Percentiles rank a stretch among this genome's conserved stretches.
phyloP scores from a whole-genome alignment of 805 yeast genomes.

The Wickerhamomyces subpelliculosus region DNA sequence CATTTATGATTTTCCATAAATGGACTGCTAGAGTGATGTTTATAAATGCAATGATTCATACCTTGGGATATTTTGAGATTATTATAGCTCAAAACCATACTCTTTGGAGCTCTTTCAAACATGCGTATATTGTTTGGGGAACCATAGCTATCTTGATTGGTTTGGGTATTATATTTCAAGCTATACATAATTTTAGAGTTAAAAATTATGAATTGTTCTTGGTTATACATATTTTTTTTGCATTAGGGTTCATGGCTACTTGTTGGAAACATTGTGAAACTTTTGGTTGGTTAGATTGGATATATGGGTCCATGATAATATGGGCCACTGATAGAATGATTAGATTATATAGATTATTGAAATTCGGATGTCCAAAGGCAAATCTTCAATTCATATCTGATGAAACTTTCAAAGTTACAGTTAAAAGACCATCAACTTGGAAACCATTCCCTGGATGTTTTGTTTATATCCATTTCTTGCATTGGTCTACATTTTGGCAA shows the following conservation, averaged over 20 bases:
- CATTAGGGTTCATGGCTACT: conserved; percentile 42
- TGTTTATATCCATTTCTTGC: conserved; percentile 50
- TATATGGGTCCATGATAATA: conserved; percentile 19
- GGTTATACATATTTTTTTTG: conserved; percentile 49
- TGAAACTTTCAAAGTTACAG: conserved; percentile 37
- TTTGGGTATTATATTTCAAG: conserved; percentile 7
- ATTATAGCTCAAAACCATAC: conserved; percentile 2
- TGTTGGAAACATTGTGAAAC: conserved; percentile 48
- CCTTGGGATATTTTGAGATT: conserved; percentile 18
- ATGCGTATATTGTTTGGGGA: conserved; percentile 15
- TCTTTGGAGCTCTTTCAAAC: neutral
- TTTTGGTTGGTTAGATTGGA: conserved; percentile 42
- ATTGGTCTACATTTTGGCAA: conserved; percentile 51
- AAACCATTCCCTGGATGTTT: conserved; percentile 46
- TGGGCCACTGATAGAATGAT: conserved; percentile 46
- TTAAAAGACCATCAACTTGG: conserved; percentile 39
- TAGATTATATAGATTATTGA: conserved; percentile 30
- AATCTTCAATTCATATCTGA: conserved; percentile 23
- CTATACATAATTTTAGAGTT: conserved; percentile 40
- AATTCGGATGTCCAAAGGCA: conserved; percentile 15
- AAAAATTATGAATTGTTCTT: conserved; percentile 55
- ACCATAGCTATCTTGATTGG: conserved; percentile 6
- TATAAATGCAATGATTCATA: conserved; percentile 40
- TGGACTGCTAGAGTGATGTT: conserved; percentile 48
- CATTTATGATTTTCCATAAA: conserved; percentile 63